Percentiles rank a stretch among this genome's conserved stretches.
Conservation (phyloP, 2,329 filamentous ascomycete species). For the Zasmidium citrigriseum region DNA sequence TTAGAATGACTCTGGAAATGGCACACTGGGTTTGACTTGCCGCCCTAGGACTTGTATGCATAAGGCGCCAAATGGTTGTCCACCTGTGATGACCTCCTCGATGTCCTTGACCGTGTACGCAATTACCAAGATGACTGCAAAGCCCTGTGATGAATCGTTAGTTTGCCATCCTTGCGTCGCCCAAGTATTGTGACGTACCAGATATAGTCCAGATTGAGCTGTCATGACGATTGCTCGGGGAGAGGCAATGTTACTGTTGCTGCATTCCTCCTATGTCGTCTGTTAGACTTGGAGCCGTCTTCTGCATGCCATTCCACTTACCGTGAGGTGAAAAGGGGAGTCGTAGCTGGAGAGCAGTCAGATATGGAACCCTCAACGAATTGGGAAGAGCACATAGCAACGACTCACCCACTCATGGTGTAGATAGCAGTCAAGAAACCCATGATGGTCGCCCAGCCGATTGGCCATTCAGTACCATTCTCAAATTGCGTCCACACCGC, state of each 20-base stretch:
- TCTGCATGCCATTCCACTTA: background rate
- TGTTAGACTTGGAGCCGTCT: background rate
- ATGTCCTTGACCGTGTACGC: constrained; percentile 35
- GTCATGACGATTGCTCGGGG: constrained; percentile 38
- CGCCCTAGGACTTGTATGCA: constrained; percentile 37
- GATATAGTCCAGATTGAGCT: constrained; percentile 29
- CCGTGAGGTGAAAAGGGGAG: constrained; percentile 35
- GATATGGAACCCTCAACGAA: background rate
- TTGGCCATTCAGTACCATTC: constrained; percentile 37
- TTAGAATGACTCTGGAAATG: too few species aligned
- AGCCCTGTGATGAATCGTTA: too few species aligned
- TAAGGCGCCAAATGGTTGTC: constrained; percentile 35
- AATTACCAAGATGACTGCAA: constrained; percentile 33
- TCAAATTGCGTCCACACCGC: constrained; percentile 21
- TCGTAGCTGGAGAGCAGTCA: constrained; percentile 25
- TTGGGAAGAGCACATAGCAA: too few species aligned
- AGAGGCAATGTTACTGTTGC: constrained; percentile 35
- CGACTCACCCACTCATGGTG: constrained; percentile 43
- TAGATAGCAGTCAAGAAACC: constrained; percentile 46
- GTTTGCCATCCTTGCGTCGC: too few species aligned
- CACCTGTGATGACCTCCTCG: constrained; percentile 31
- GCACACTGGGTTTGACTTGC: too few species aligned
- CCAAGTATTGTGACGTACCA: too few species aligned
- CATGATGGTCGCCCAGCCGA: constrained; percentile 37
- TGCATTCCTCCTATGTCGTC: constrained; percentile 31